Evolutionary conservation across 2,329 filamentous ascomycete species (phyloP).

Genomic region (Epichloe sibirici): DNA sequence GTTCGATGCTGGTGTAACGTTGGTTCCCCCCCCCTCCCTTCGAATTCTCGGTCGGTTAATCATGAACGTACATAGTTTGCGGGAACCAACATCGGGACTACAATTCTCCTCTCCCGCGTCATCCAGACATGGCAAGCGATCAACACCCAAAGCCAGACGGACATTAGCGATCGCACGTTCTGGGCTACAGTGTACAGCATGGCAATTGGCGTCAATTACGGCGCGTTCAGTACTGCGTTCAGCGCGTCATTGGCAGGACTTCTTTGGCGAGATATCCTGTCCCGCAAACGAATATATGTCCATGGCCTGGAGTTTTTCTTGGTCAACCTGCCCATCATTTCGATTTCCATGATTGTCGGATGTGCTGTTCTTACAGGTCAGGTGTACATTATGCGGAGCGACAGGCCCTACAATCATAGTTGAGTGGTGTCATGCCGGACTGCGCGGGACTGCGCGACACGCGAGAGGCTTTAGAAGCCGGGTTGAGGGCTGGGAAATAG

Average conservation of each 20-base stretch:
- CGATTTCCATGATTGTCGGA: constrained; percentile 53
- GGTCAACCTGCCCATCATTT: constrained; percentile 59
- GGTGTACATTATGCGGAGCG: constrained; percentile 39
- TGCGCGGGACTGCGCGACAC: background rate
- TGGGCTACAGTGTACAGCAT: constrained; percentile 66
- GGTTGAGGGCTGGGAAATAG: background rate
- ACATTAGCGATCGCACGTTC: constrained; percentile 53
- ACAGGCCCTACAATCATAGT: constrained; percentile 5
- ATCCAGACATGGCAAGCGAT: constrained; percentile 58
- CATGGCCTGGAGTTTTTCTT: constrained; percentile 51
- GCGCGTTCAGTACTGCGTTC: constrained; percentile 61
- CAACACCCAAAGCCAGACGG: constrained; percentile 29
- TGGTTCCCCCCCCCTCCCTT: too few relatives aligned
- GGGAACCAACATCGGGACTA: constrained; percentile 65
- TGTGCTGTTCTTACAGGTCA: constrained; percentile 49
- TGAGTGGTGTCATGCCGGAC: background rate
- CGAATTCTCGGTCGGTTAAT: too few relatives aligned
- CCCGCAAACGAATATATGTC: constrained; percentile 55
- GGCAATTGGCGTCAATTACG: constrained; percentile 64
- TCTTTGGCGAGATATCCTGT: constrained; percentile 60
- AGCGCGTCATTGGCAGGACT: constrained; percentile 60
- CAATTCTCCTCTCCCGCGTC: constrained; percentile 58
- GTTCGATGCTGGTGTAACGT: constrained; percentile 17
- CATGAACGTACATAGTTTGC: constrained; percentile 42
- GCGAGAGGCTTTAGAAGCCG: background rate